Evolutionary conservation across 1,284 basidiomycete genomes (phyloP).

Genomic region (Ustilago sp.): DNA sequence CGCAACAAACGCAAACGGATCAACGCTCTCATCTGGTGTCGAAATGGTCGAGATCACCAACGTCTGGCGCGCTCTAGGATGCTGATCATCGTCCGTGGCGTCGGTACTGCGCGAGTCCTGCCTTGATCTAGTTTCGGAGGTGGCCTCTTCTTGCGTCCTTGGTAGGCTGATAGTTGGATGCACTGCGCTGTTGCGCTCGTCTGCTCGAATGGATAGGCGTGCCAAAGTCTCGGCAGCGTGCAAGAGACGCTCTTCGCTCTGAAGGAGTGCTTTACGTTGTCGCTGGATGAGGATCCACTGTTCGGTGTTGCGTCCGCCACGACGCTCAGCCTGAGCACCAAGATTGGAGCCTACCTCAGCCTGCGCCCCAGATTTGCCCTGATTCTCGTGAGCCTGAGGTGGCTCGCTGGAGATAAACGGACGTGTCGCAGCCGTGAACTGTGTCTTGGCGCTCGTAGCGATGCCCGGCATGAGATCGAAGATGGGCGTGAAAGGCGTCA

Average conservation of each 20-base stretch:
- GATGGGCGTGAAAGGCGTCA: slow-evolving; percentile 55
- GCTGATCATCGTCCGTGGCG: slow-evolving; percentile 28
- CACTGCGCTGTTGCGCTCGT: slow-evolving; percentile 22
- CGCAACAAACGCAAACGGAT: slow-evolving; percentile 25
- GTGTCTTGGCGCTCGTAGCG: slow-evolving; percentile 30
- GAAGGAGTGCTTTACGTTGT: slow-evolving; percentile 28
- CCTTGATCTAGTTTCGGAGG: slow-evolving; percentile 15
- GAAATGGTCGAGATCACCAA: slow-evolving; percentile 44
- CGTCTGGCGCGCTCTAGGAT: slow-evolving; percentile 14
- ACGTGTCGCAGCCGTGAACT: slow-evolving; percentile 9
- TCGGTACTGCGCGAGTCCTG: slow-evolving; percentile 43
- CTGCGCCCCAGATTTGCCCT: background rate
- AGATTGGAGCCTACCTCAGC: slow-evolving; percentile 16
- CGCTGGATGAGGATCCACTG: slow-evolving; percentile 49
- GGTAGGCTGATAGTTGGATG: slow-evolving; percentile 6
- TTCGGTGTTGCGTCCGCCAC: slow-evolving; percentile 34
- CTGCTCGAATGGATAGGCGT: slow-evolving; percentile 39
- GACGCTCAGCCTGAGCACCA: slow-evolving; percentile 10
- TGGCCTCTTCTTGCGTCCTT: background rate
- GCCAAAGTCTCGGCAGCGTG: slow-evolving; percentile 15
- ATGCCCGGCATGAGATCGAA: slow-evolving; percentile 49
- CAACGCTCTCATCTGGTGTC: slow-evolving; percentile 30
- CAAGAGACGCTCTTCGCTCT: slow-evolving; percentile 34
- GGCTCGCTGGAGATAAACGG: slow-evolving; percentile 17
- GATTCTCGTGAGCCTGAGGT: slow-evolving; percentile 8